Base-by-base conservation (phyloP, 768 basidiomycete species). In the Trametes gibbosa region DNA sequence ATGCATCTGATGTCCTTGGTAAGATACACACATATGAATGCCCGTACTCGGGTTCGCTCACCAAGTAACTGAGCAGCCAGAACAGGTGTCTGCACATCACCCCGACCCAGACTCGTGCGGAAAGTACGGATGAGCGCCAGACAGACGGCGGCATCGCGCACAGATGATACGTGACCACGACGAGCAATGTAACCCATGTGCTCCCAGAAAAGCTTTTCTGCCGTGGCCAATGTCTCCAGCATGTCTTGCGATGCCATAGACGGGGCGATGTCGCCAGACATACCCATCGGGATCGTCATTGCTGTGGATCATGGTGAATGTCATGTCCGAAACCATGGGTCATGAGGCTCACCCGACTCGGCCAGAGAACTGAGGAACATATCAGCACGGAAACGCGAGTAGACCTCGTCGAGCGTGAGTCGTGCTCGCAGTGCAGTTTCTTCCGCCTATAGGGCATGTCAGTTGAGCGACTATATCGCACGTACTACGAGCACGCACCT, bases 341-440 rank as follows among this genome's bases (percentile, higher is more conserved):
- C 24, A 4, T 10, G n/a, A 29, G 59, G 75, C 92, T 35, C 66
- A 96, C 95, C 87, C 1, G 96, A 96, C 70, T 98, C 96, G 0
- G 88, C 82, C 23, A 98, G 75, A 17, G 95, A 95, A 67, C 88
- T 94, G 58, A 97, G 77, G 69, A 95, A 90, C 77, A 97, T 90
- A 69, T 98, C 95, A 0, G 84, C 80, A 32, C 84, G 83, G 76
- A 96, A 92, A 7, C 84, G 85, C 37, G 81, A 80, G 64, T 95
- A 86, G 0, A 89, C 89, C 25, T 86, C 82, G 52, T 90, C 84
- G 27, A 98, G 73, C 0, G 85, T 86, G n/a, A 96, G 74, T 63
- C 83, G 86, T 0, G 88, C 95, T 68, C 91, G 79, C 0, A 97
- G 74, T 3, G 82, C 79, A 64, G 84, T 82, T 67, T 92, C 86